A percentile compares a stretch with the other conserved stretches of the same genome.
phyloP scores from a whole-genome alignment of 352 stramenopile species.

The Phytophthora fragariae region DNA sequence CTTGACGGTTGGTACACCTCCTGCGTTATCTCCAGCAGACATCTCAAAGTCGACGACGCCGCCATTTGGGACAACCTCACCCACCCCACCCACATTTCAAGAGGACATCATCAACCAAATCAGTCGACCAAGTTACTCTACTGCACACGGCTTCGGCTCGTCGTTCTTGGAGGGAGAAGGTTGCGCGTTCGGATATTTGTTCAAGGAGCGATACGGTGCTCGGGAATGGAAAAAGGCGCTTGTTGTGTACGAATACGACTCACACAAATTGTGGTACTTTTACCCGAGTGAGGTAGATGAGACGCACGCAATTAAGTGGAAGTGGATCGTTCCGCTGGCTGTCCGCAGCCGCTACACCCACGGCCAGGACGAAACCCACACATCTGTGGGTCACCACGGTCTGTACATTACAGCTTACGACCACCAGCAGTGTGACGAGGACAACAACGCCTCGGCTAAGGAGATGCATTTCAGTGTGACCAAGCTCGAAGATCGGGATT shows the following conservation, averaged over 20 bases:
- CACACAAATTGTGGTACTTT: constrained; percentile 92
- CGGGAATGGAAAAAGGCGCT: constrained; percentile 86
- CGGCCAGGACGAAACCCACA: constrained; percentile 85
- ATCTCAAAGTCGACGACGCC: constrained; percentile 33
- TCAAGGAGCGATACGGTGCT: constrained; percentile 71
- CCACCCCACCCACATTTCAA: constrained; percentile 78
- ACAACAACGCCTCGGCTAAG: constrained; percentile 57
- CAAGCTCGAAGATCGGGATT: constrained; percentile 84
- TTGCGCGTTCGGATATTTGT: constrained; percentile 87
- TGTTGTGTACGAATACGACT: constrained; percentile 88
- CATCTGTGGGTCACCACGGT: constrained; percentile 84
- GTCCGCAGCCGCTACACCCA: constrained; percentile 84
- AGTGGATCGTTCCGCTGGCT: constrained; percentile 85
- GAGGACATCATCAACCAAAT: constrained; percentile 91
- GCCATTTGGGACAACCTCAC: constrained; percentile 35
- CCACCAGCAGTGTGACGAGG: constrained; percentile 65
- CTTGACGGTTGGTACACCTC: constrained; percentile 54
- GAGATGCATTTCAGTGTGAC: constrained; percentile 88
- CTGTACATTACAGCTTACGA: constrained; percentile 85
- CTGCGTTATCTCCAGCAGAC: constrained; percentile 35
- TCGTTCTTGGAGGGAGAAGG: constrained; percentile 86
- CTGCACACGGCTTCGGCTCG: constrained; percentile 84
- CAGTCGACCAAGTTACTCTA: constrained; percentile 85
- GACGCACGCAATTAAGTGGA: constrained; percentile 84
- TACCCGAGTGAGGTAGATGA: constrained; percentile 88